Conservation (phyloP, 106 monocot genomes). For the Cymbidium sinense region DNA sequence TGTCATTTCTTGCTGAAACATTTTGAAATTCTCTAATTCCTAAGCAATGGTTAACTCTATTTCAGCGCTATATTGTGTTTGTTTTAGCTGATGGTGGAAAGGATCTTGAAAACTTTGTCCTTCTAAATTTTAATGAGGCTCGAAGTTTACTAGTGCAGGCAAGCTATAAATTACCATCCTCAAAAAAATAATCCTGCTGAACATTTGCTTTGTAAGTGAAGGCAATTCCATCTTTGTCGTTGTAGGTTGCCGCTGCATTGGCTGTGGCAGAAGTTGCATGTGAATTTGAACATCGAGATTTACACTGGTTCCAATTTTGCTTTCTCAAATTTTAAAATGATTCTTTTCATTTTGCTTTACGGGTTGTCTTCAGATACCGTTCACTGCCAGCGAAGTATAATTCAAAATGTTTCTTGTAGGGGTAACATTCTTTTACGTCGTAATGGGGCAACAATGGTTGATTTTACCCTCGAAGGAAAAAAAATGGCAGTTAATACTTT, state of each 20-base stretch:
- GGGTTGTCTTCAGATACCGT: neutral
- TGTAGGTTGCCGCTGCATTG: constrained; percentile 75
- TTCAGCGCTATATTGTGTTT: constrained; percentile 86
- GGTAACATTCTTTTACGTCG: constrained; percentile 86
- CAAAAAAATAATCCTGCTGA: neutral
- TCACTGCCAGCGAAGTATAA: neutral
- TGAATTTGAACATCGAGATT: constrained; percentile 98
- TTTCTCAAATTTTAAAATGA: neutral
- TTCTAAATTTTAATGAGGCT: constrained; percentile 75
- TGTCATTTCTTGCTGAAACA: neutral
- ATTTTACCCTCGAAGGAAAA: constrained; percentile 66
- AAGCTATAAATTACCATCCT: neutral
- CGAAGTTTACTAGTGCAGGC: constrained; percentile 80
- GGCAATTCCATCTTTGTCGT: neutral
- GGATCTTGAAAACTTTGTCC: constrained; percentile 92
- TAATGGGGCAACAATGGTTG: constrained; percentile 21
- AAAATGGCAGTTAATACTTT: constrained; percentile 45
- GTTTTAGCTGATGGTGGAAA: constrained; percentile 87
- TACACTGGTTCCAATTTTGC: constrained; percentile 63
- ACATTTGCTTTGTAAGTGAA: neutral
- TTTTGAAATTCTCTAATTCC: neutral
- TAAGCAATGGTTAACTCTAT: neutral
- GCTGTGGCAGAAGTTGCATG: constrained; percentile 90
- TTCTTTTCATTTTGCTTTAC: constrained; percentile 13
- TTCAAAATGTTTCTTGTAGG: constrained; percentile 39